A percentile compares a stretch with the other conserved stretches of the same genome.
phyloP scores from a whole-genome alignment of 1,284 basidiomycete genomes.

The Apiotrichum sp. region DNA sequence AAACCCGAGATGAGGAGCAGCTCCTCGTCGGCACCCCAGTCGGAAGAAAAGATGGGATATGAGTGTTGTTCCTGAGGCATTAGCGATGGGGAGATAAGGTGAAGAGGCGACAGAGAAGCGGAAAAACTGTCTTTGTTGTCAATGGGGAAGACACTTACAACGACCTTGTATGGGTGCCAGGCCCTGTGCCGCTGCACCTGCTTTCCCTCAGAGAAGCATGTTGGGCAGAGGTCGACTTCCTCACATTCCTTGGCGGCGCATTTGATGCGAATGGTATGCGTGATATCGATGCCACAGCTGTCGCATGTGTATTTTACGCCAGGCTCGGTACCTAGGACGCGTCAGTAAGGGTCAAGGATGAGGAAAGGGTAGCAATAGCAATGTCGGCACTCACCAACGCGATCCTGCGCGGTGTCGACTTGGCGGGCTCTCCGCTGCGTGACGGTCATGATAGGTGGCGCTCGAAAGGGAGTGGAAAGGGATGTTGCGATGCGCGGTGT shows the following conservation, averaged over 20 bases:
- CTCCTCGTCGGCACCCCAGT: conserved; percentile 99
- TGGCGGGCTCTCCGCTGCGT: conserved; percentile 39
- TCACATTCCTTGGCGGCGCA: conserved; percentile 76
- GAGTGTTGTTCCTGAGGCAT: conserved; percentile 76
- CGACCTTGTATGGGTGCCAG: conserved; percentile 85
- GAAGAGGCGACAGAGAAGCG: neutral
- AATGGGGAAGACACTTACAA: conserved; percentile 54
- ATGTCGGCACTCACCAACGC: conserved; percentile 26
- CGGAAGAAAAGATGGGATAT: conserved; percentile 88
- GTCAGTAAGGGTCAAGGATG: neutral
- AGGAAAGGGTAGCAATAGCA: too few relatives aligned
- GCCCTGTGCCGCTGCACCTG: conserved; percentile 82
- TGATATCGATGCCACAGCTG: conserved; percentile 50
- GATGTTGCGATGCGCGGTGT: too few relatives aligned
- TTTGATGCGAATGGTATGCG: conserved; percentile 85
- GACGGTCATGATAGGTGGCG: conserved; percentile 36
- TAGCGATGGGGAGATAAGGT: neutral
- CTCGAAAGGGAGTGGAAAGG: too few relatives aligned
- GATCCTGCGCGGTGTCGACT: conserved; percentile 31
- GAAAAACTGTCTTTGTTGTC: neutral
- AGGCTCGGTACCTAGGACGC: neutral
- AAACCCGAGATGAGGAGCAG: conserved; percentile 85
- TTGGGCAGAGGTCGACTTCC: conserved; percentile 79
- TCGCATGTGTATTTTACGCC: conserved; percentile 48
- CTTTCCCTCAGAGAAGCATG: conserved; percentile 86